phyloP scores from a whole-genome alignment of 352 stramenopile genomes.

The Pythium phragmiticola region DNA sequence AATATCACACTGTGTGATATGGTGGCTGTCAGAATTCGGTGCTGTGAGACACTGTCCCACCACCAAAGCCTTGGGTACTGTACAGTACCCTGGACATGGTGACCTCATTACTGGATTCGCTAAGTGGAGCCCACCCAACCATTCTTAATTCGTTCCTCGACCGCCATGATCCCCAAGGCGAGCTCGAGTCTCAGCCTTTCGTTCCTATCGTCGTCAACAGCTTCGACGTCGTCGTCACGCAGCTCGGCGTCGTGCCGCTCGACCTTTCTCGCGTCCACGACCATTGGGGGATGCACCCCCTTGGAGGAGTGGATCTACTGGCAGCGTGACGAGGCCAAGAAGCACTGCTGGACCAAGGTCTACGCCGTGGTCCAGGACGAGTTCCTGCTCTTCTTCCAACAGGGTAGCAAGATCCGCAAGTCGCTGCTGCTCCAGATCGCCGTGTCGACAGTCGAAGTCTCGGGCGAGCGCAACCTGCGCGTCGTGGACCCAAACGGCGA shows the following conservation, averaged over 20 bases:
- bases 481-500: constrained; percentile 76
- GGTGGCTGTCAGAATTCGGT: neutral
- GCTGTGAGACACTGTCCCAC: constrained; percentile 4
- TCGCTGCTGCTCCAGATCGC: constrained; percentile 78
- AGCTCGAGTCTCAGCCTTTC: constrained; percentile 22
- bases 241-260: constrained; percentile 33
- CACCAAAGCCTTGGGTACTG: neutral
- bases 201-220: constrained; percentile 21
- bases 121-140: neutral
- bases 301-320: constrained; percentile 85
- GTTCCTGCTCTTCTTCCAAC: constrained; percentile 80
- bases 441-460: constrained; percentile 64
- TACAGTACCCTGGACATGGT: neutral
- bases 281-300: constrained; percentile 31
- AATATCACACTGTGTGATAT: neutral
- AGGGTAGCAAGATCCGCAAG: constrained; percentile 41
- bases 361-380: constrained; percentile 79
- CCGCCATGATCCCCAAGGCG: constrained; percentile 24
- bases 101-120: constrained; percentile 10
- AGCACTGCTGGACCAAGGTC: constrained; percentile 79
- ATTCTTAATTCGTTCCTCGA: neutral
- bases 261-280: constrained; percentile 43
- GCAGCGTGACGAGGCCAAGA: constrained; percentile 67
- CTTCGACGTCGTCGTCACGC: constrained; percentile 29
- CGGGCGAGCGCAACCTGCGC: constrained; percentile 59